Evolutionary conservation across 371 early-diverging fungal genomes (phyloP).

Genomic region (Encephalitozoon cuniculi): DNA sequence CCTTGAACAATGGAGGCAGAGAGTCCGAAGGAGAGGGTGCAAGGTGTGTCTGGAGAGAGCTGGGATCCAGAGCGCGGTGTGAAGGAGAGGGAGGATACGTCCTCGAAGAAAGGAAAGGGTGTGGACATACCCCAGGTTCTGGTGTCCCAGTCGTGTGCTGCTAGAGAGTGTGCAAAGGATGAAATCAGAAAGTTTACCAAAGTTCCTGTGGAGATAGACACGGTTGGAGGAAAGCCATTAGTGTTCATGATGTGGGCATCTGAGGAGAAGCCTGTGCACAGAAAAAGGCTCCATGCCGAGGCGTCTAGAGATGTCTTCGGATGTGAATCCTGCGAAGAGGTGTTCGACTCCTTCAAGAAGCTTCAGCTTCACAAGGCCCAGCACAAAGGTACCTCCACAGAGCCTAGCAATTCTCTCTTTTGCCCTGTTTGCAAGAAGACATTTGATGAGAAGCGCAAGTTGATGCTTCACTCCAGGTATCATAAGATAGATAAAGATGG

Average conservation of each 20-base stretch:
- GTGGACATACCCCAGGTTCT: background rate
- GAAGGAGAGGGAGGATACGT: background rate
- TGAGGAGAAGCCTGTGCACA: slow-evolving; percentile 15
- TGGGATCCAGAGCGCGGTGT: background rate
- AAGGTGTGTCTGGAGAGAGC: background rate
- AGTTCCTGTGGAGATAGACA: slow-evolving; percentile 31
- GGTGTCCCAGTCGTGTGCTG: slow-evolving; percentile 19
- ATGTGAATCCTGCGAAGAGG: background rate
- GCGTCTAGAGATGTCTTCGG: background rate
- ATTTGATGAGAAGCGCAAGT: slow-evolving; percentile 40
- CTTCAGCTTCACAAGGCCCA: background rate
- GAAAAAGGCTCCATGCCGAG: background rate
- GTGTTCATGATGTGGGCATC: slow-evolving; percentile 40
- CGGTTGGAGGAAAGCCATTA: slow-evolving; percentile 31
- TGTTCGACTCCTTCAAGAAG: slow-evolving; percentile 15
- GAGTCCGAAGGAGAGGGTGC: background rate
- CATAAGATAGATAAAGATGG: slow-evolving; percentile 9
- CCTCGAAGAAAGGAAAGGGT: background rate
- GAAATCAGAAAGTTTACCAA: background rate
- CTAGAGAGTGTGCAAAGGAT: background rate
- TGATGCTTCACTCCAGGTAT: slow-evolving; percentile 33
- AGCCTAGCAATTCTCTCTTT: background rate
- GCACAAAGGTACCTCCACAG: background rate
- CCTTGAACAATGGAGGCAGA: background rate
- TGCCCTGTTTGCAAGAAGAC: slow-evolving; percentile 42